Conservation (phyloP, 176 grass and related monocot species). For the Carex cristatella region DNA sequence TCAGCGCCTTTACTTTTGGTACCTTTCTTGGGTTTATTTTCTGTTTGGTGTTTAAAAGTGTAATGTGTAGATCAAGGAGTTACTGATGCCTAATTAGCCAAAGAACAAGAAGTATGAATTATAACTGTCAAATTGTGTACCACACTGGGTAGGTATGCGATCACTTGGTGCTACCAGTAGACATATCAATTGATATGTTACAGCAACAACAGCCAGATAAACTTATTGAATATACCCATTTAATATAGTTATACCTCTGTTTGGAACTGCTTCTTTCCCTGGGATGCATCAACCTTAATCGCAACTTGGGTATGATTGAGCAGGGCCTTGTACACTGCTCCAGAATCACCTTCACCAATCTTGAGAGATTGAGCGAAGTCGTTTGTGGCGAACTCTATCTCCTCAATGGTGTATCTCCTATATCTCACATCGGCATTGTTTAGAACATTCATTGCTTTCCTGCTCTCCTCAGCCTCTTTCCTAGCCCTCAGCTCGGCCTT, state of each 20-base stretch:
- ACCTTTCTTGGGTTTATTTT: background rate
- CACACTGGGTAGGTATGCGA: background rate
- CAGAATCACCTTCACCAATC: constrained; percentile 95
- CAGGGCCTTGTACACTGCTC: constrained; percentile 66
- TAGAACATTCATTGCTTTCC: constrained; percentile 43
- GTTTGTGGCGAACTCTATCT: constrained; percentile 72
- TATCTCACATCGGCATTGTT: constrained; percentile 47
- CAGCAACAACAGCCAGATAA: background rate
- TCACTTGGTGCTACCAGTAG: background rate
- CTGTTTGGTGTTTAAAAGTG: background rate
- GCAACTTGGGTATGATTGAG: constrained; percentile 87
- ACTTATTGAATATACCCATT: background rate
- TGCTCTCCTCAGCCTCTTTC: constrained; percentile 54
- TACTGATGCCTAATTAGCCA: background rate
- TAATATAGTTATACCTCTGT: constrained; percentile 61
- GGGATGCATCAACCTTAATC: constrained; percentile 81
- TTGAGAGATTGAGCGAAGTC: constrained; percentile 60
- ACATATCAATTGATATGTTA: background rate
- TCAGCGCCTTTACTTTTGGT: background rate
- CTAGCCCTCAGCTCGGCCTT: constrained; percentile 68
- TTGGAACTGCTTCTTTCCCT: constrained; percentile 90
- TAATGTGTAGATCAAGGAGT: background rate
- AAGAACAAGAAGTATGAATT: background rate
- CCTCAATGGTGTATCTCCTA: constrained; percentile 85
- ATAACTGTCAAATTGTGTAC: background rate